A percentile compares a stretch with the other conserved stretches of the same genome.
phyloP scores from a whole-genome alignment of 2,329 filamentous ascomycete genomes.

The Thielaviopsis punctulata region DNA sequence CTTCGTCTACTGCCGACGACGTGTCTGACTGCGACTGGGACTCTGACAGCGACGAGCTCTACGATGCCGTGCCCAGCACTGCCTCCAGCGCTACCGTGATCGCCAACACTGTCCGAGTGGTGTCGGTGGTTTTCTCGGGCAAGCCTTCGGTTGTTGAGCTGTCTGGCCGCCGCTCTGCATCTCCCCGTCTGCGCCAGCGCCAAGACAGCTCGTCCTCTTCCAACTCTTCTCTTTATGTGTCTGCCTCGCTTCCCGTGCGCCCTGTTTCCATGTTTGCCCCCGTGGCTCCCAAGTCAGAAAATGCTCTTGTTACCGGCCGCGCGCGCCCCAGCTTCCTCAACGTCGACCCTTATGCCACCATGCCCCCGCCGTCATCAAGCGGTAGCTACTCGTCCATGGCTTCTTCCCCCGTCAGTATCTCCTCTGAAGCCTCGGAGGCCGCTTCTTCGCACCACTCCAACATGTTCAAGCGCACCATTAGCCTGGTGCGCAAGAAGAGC shows the following conservation, averaged over 20 bases:
- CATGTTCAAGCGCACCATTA: constrained; percentile 36
- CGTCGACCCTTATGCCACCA: constrained; percentile 35
- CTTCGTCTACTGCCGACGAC: constrained; percentile 43
- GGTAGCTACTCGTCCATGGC: not conserved
- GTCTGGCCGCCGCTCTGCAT: constrained; percentile 17
- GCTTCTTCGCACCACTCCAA: not conserved
- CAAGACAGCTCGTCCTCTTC: constrained; percentile 17
- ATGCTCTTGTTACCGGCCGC: not conserved
- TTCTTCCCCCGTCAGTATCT: constrained; percentile 3
- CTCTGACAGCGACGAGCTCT: constrained; percentile 21
- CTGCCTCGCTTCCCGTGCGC: constrained; percentile 1
- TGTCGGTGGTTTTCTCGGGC: constrained; percentile 41
- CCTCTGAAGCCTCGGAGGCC: constrained; percentile 14
- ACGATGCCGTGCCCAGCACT: constrained; percentile 1
- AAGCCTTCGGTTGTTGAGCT: constrained; percentile 42
- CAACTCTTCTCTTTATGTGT: constrained; percentile 19
- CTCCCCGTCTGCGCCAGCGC: constrained; percentile 18
- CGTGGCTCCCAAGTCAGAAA: constrained; percentile 13
- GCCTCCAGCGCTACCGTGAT: constrained; percentile 13
- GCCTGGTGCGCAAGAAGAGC: constrained; percentile 37
- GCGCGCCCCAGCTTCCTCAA: constrained; percentile 31
- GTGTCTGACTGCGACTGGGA: constrained; percentile 38
- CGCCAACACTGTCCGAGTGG: constrained; percentile 37
- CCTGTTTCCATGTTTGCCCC: constrained; percentile 9
- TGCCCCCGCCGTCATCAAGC: constrained; percentile 15